Percentiles rank a stretch among this genome's conserved stretches.
Conservation (phyloP, 176 grass and related monocot species). For the Carex pumila region DNA sequence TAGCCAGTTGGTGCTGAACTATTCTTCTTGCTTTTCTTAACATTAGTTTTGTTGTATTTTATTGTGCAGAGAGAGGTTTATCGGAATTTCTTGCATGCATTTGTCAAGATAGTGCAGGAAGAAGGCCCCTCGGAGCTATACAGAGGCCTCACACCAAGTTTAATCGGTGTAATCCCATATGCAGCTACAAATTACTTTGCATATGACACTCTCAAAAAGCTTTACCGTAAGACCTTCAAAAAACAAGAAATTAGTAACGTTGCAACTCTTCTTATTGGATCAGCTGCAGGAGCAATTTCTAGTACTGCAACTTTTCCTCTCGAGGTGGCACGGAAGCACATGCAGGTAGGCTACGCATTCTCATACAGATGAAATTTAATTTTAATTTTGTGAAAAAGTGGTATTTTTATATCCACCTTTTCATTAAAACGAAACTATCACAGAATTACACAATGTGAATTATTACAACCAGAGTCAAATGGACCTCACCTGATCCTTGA, state of each 20-base stretch:
- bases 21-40: not conserved
- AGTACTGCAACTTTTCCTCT: constrained; percentile 93
- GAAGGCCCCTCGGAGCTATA: constrained; percentile 88
- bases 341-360: constrained; percentile 36
- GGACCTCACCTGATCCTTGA: not conserved
- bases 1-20: not conserved
- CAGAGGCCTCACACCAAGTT: constrained; percentile 76
- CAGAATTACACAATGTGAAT: not conserved
- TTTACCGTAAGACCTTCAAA: constrained; percentile 88
- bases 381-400: not conserved
- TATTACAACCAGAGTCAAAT: not conserved
- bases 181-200: constrained; percentile 85
- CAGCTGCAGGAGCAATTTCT: constrained; percentile 75
- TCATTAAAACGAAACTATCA: not conserved
- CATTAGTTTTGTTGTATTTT: constrained; percentile 8
- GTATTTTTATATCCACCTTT: not conserved
- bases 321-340: constrained; percentile 92
- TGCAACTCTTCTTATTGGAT: constrained; percentile 80
- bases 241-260: constrained; percentile 79
- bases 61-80: constrained; percentile 79
- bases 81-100: constrained; percentile 77
- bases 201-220: constrained; percentile 83
- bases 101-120: constrained; percentile 80
- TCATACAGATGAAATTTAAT: not conserved
- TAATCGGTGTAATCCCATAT: constrained; percentile 92